phyloP scores from a whole-genome alignment of 305 asterid genomes.

The Petunia hybrid region DNA sequence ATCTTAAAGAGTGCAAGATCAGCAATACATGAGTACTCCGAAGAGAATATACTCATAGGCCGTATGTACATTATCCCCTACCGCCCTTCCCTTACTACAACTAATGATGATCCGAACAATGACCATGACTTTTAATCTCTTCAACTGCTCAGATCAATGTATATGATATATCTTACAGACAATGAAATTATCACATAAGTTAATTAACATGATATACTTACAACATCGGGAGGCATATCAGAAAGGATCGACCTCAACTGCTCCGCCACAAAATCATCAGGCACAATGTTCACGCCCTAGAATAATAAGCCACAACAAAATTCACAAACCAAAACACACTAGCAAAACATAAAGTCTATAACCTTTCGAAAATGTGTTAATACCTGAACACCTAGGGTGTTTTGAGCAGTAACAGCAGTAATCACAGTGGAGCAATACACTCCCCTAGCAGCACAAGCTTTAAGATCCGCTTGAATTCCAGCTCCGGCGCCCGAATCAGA shows the following conservation, averaged over 20 bases:
- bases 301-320: constrained; percentile 35
- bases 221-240: constrained; percentile 92
- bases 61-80: neutral
- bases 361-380: neutral
- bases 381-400: constrained; percentile 94
- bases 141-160: neutral
- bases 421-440: constrained; percentile 92
- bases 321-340: neutral
- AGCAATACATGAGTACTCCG: neutral
- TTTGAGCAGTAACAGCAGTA: constrained; percentile 96
- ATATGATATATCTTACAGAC: neutral
- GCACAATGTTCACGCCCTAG: constrained; percentile 73
- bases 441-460: constrained; percentile 88
- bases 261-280: constrained; percentile 70
- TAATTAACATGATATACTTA: constrained; percentile 48
- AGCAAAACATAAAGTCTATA: neutral
- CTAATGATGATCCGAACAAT: neutral
- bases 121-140: neutral
- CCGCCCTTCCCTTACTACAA: neutral
- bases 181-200: neutral
- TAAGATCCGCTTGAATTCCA: constrained; percentile 94
- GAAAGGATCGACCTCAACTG: constrained; percentile 85
- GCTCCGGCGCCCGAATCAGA: constrained; percentile 98
- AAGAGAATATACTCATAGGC: neutral
- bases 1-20: neutral